phyloP scores from a whole-genome alignment of 768 basidiomycete genomes.

The Lactarius quietus region DNA sequence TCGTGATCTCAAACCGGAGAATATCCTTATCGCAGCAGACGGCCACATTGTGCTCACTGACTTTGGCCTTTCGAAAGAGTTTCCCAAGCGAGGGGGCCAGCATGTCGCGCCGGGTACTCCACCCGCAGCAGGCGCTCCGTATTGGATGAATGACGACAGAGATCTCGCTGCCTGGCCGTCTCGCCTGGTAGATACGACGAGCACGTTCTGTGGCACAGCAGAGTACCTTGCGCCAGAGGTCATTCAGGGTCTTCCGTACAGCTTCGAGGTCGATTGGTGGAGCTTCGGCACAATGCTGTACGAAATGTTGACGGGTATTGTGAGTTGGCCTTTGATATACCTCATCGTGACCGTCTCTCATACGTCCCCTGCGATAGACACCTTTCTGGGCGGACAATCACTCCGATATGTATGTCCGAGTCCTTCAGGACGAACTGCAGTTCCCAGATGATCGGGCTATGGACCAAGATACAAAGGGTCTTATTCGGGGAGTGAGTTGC shows the following conservation, averaged over 20 bases:
- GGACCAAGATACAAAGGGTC: constrained; percentile 91
- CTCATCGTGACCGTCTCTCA: constrained; percentile 1
- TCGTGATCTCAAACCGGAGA: constrained; percentile 95
- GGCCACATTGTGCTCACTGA: constrained; percentile 98
- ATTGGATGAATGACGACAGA: constrained; percentile 73
- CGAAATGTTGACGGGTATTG: constrained; percentile 95
- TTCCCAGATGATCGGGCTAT: constrained; percentile 91
- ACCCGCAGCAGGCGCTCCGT: constrained; percentile 50
- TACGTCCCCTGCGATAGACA: constrained; percentile 49
- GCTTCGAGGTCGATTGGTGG: constrained; percentile 98
- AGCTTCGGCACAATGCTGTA: constrained; percentile 96
- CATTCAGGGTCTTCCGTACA: constrained; percentile 84
- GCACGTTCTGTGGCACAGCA: constrained; percentile 93
- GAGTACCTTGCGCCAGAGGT: constrained; percentile 98
- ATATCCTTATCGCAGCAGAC: constrained; percentile 89
- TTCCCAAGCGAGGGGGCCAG: constrained; percentile 49
- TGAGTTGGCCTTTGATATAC: constrained; percentile 44
- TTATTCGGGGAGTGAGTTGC: constrained; percentile 83
- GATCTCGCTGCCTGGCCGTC: constrained; percentile 55
- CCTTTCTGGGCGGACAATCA: constrained; percentile 93
- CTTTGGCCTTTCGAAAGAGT: constrained; percentile 93
- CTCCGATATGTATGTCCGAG: constrained; percentile 91
- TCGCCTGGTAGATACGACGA: constrained; percentile 61
- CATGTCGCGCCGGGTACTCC: constrained; percentile 46
- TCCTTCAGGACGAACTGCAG: constrained; percentile 83